Base-by-base conservation (phyloP, 23 red algal genomes). In the Agarophyton chilense region DNA sequence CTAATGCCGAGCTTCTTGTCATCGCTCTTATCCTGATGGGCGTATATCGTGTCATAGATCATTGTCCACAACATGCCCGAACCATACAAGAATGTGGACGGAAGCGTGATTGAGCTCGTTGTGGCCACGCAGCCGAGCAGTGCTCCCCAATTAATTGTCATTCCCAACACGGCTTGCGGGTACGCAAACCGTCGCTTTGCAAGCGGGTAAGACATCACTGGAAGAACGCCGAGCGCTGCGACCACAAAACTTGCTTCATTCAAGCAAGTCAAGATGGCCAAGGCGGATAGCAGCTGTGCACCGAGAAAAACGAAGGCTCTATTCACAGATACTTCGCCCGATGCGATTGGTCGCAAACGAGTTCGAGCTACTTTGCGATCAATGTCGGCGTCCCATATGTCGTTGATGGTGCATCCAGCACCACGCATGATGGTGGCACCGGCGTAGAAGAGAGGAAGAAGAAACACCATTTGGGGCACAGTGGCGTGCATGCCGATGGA, bases 1-100 rank as follows among this genome's bases (percentile, higher is more conserved):
- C 73, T 49, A 16, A 98, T 56, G 5, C 89, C 83, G 2, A 95
- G 58, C 52, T 32, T 41, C 49, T 31, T 58, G 83, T 98, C 96
- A 8, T 91, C 92, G 1, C 24, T 34, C 66, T 95, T 95, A 58
- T 98, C 96, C 73, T 93, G 93, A 36, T 93, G 83, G 2, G 96
- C 96, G 75, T 98, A 98, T n/a, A 98, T 84, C n/a, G 96, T 95
- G 70, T 98, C 96, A 75, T 98, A 98, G 21, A 98, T 85, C 77
- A 95, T 70, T 8, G 96, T 98, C 96, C 96, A 98, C 26, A 77
- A 92, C 52, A 68, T 33, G 25, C 92, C 90, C 16, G 85, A 79
- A 3, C 28, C 64, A 60, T 98, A 98, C 21, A 98, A 58, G 33
- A 85, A 63, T 16, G 82, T 10, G 19, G 78, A 73, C 17, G 57